Evolutionary conservation across 2,329 filamentous ascomycete genomes (phyloP).

Genomic region (Botrytis aclada): DNA sequence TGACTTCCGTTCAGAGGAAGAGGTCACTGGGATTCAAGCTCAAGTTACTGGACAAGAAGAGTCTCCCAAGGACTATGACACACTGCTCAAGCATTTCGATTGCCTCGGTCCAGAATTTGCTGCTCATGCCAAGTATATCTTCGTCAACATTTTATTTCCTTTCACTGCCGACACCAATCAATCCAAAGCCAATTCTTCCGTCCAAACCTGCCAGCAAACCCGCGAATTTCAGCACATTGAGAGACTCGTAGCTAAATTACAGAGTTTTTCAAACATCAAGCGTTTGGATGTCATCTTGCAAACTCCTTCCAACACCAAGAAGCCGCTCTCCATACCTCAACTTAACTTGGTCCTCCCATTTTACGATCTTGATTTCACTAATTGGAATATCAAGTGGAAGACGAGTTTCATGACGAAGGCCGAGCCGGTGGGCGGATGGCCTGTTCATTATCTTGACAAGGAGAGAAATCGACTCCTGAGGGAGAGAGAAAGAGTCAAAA

Average conservation of each 20-base stretch:
- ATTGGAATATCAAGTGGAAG: conserved; percentile 29
- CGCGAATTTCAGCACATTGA: conserved; percentile 11
- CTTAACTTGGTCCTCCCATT: conserved; percentile 31
- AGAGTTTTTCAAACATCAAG: neutral
- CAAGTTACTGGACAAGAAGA: neutral
- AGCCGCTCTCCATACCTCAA: conserved; percentile 21
- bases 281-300: conserved; percentile 10
- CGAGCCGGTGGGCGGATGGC: conserved; percentile 17
- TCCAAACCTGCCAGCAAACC: neutral
- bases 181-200: neutral
- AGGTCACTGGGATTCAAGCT: neutral
- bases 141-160: conserved; percentile 25
- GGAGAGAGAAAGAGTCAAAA: conserved; percentile 12
- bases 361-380: conserved; percentile 29
- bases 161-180: neutral
- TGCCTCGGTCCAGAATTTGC: conserved; percentile 24
- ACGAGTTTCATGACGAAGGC: conserved; percentile 22
- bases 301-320: conserved; percentile 12
- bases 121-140: conserved; percentile 20
- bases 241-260: conserved; percentile 14
- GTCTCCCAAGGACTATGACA: neutral
- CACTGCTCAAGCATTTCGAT: conserved; percentile 22
- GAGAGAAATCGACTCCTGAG: conserved; percentile 12
- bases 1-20: conserved; percentile 14
- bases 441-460: conserved; percentile 17